phyloP scores from a whole-genome alignment of 2,329 filamentous ascomycete species.

The Whalleya microplaca region DNA sequence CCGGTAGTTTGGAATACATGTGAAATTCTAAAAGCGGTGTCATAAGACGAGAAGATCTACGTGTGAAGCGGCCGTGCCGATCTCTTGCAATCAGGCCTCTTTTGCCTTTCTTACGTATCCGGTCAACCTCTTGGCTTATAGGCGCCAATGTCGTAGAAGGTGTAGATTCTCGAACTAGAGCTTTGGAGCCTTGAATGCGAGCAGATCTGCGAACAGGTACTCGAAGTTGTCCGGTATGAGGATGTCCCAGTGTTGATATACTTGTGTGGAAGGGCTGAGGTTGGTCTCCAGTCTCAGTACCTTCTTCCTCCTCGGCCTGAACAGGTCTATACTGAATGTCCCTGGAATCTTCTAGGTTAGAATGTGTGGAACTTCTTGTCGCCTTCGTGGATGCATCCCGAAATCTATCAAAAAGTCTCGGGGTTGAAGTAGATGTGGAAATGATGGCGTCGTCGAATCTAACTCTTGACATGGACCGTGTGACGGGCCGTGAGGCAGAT shows the following conservation, averaged over 20 bases:
- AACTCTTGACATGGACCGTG: slow-evolving; percentile 19
- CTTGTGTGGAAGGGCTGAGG: background rate
- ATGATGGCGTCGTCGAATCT: slow-evolving; percentile 2
- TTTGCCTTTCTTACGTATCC: slow-evolving; percentile 1
- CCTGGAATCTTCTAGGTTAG: slow-evolving; percentile 26
- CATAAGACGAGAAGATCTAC: slow-evolving; percentile 33
- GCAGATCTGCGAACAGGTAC: slow-evolving; percentile 7
- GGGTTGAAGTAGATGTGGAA: slow-evolving; percentile 3
- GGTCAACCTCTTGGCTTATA: background rate
- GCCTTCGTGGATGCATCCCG: slow-evolving; percentile 6
- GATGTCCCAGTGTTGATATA: slow-evolving; percentile 1
- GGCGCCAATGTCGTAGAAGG: background rate
- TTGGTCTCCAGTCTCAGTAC: background rate
- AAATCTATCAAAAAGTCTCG: slow-evolving; percentile 16
- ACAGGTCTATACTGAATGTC: slow-evolving; percentile 16
- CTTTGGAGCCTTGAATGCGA: slow-evolving; percentile 3
- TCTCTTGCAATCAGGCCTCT: background rate
- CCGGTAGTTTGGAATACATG: slow-evolving; percentile 31
- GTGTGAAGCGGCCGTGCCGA: slow-evolving; percentile 4
- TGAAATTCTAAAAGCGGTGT: slow-evolving; percentile 36
- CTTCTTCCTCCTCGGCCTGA: background rate
- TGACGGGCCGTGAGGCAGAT: slow-evolving; percentile 14
- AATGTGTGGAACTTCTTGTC: slow-evolving; percentile 2
- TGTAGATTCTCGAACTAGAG: background rate
- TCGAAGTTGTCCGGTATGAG: slow-evolving; percentile 11